Evolutionary conservation across 139 green algal species (phyloP), one percentile per base, ranked within the genome.

Genomic region (Asterochloris erici): DNA sequence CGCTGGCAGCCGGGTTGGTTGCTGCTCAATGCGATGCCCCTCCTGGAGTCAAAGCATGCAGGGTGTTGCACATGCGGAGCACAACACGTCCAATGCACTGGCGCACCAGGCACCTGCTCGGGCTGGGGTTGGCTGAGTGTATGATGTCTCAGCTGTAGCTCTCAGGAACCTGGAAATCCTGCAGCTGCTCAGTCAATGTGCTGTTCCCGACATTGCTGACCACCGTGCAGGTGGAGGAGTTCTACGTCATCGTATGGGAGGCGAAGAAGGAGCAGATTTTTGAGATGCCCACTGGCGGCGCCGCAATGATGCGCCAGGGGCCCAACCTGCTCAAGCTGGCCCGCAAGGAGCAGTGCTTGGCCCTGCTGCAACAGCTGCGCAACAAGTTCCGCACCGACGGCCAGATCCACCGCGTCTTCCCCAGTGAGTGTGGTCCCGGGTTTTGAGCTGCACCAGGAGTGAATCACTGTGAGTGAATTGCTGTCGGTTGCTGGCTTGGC

Each of bases 291-390:
- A 99, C 97, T 69, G 96, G 96, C 66, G 97, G 97, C 76, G 97
- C 97, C 61, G 97, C 97, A 81, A 99, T 99, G 89, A 99, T 99
- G 96, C 93, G 96, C 85, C 27, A 96, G 84, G 97, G 97, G 81
- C 95, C 97, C 77, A 99, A 99, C 95, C 91, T 99, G 79, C 92
- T 99, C 19, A 99, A 99, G 95, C 92, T 99, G n/a, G 90, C 95
- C 26, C 92, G 94, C 81, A 99, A 99, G 94, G 97, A 99, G 95
- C 97, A 99, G 93, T 98, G 95, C 95, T 86, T 99, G 74, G 95
- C 97, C 0, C 88, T 99, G 63, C 91, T 95, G 62, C 96, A 92
- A 15, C 93, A 98, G 95, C 93, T 99, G 74, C 91, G 97, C 87
- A 98, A 87, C 89, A 99, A 99, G 94, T 99, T 97, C 94, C 99